phyloP scores from a whole-genome alignment of 257 asterid genomes.

The Jacaranda mimosifolia region DNA sequence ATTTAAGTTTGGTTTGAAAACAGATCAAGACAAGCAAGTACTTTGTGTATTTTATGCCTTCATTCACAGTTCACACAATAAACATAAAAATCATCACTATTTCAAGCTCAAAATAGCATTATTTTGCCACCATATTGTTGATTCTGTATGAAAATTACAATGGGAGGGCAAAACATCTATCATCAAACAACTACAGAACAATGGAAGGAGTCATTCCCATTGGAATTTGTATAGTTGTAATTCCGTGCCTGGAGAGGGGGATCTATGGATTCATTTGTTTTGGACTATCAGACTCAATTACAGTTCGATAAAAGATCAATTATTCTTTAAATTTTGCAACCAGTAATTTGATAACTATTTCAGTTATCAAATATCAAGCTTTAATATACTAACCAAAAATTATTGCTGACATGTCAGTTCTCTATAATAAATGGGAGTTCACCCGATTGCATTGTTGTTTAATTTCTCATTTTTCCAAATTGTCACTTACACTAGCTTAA shows the following conservation, averaged over 20 bases:
- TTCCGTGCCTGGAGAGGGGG: neutral
- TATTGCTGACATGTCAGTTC: neutral
- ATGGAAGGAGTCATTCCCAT: neutral
- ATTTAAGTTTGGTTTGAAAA: conserved; percentile 21
- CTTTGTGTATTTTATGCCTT: conserved; percentile 16
- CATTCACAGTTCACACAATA: neutral
- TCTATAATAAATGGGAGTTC: conserved; percentile 5
- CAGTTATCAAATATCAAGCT: conserved; percentile 15
- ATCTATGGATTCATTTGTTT: conserved; percentile 10
- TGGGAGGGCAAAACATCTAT: neutral
- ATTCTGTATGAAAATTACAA: neutral
- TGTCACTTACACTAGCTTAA: neutral
- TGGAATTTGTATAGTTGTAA: neutral
- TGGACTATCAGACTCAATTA: conserved; percentile 3
- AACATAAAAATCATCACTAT: conserved; percentile 2
- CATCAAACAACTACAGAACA: conserved; percentile 7
- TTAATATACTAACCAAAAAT: neutral
- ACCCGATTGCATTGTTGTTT: neutral
- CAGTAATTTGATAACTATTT: conserved; percentile 20
- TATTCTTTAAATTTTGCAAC: neutral
- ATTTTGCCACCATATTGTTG: conserved; percentile 14
- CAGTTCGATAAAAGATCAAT: neutral
- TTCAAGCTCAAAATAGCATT: conserved; percentile 2
- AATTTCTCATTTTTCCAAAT: neutral
- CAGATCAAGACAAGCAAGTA: neutral